Evolutionary conservation across 2,329 filamentous ascomycete species (phyloP), one percentile per base, ranked within the genome.

Genomic region (Colletotrichum gigasporum): DNA sequence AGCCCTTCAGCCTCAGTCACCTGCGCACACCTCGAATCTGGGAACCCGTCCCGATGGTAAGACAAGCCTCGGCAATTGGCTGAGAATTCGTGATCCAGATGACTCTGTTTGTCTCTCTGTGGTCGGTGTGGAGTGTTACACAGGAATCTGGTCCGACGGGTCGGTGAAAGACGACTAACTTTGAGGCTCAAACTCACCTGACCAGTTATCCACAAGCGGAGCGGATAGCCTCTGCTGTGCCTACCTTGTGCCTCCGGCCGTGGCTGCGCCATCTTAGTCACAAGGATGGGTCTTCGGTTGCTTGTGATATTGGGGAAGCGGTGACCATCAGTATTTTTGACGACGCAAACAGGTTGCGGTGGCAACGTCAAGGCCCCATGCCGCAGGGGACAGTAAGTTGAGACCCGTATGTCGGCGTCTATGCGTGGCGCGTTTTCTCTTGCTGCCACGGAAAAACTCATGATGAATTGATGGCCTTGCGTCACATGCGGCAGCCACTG

Each of bases 161-260:
- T 59, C 56, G 61, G 61, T 64, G 48, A 64, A 44, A 14, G 30
- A 9, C 32, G 32, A n/a, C 30, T 61, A 54, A 20, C 41, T 60
- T 53, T 53, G 61, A 44, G 55, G 61, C 61, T 64, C 61, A 61
- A 61, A 61, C 61, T 61, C 47, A 64, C 48, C 57, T 64, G 56
- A 54, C 34, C 39, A 32, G 34, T 45, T 11, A 44, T 12, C 32
- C 26, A n/a, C 32, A 22, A 39, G 16, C 39, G 32, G 32, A 45
- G 18, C 55, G 14, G 32, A 10, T 24, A 34, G 55, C 39, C 35
- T 28, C 8, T 48, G 47, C 39, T 42, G 44, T 12, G 24, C 18
- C 48, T 39, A 8, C 34, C 34, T 61, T 61, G 26, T 26, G 35
- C 20, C 20, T 24, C 12, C 20, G 52, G 32, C 32, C 35, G 47